Evolutionary conservation across 2,329 filamentous ascomycete genomes (phyloP).

Genomic region (Scytalidium sp.): DNA sequence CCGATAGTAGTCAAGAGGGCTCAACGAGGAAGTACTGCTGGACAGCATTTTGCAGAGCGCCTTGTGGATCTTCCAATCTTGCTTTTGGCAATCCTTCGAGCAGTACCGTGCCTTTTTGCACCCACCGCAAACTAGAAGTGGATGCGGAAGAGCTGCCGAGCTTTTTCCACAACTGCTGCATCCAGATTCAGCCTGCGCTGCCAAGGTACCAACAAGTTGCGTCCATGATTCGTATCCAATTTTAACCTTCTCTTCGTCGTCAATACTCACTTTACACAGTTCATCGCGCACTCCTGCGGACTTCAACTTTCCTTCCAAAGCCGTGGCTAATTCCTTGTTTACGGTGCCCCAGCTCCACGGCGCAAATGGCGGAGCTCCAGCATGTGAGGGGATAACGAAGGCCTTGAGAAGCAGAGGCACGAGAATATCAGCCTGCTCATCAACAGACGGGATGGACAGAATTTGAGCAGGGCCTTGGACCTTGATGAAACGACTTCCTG

Average conservation of each 20-base stretch:
- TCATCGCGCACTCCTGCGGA: neutral
- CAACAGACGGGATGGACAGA: neutral
- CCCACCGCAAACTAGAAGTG: neutral
- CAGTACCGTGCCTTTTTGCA: constrained; percentile 19
- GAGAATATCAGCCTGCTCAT: neutral
- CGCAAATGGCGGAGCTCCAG: neutral
- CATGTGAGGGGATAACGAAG: neutral
- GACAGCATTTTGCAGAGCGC: constrained; percentile 11
- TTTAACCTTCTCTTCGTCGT: neutral
- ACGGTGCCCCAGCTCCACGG: constrained; percentile 5
- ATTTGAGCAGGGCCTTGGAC: neutral
- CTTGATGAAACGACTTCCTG: neutral
- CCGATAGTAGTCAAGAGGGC: constrained; percentile 6
- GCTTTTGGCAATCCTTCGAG: constrained; percentile 19
- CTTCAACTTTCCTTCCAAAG: neutral
- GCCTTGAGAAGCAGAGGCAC: constrained; percentile 2
- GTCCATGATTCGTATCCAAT: neutral
- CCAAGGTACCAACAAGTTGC: neutral
- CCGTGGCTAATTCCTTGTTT: neutral
- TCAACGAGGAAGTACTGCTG: too few species aligned
- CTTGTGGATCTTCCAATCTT: constrained; percentile 23
- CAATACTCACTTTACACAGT: neutral
- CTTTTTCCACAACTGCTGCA: neutral
- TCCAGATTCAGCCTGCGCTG: neutral
- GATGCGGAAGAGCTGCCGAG: too few species aligned